Evolutionary conservation across 805 yeast genomes (phyloP).

Genomic region (Metschnikowia bowlesiae): DNA sequence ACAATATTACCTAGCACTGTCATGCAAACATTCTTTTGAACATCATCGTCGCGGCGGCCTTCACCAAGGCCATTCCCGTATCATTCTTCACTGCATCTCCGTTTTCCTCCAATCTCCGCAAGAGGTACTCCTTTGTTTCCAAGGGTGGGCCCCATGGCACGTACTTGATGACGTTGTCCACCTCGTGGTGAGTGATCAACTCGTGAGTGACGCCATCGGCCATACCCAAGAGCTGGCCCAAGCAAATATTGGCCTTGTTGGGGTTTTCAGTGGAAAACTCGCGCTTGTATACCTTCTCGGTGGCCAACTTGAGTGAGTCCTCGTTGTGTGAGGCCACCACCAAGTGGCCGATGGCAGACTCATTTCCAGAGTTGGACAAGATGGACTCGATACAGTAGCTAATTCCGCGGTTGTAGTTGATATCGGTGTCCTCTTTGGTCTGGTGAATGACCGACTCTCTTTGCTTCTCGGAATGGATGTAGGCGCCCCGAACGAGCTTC

Average conservation of each 20-base stretch:
- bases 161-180: conserved; percentile 79
- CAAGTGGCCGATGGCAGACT: conserved; percentile 62
- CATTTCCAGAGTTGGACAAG: conserved; percentile 38
- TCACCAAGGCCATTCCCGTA: conserved; percentile 71
- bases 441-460: conserved; percentile 64
- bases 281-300: conserved; percentile 44
- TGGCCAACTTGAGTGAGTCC: conserved; percentile 69
- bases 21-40: conserved; percentile 7
- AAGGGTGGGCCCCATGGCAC: conserved; percentile 98
- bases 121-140: conserved; percentile 85
- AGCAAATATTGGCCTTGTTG: conserved; percentile 58
- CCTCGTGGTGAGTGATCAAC: conserved; percentile 59
- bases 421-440: conserved; percentile 78
- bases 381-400: conserved; percentile 57
- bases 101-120: conserved; percentile 90
- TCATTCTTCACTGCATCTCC: conserved; percentile 90
- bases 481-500: conserved; percentile 94
- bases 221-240: conserved; percentile 94
- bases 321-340: conserved; percentile 91
- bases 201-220: conserved; percentile 84
- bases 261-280: conserved; percentile 7
- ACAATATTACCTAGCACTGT: not conserved
- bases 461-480: conserved; percentile 81
- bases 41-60: conserved; percentile 36
- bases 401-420: conserved; percentile 68